Conservation (phyloP, 2,329 filamentous ascomycete species). For the Grosmannia clavigera region DNA sequence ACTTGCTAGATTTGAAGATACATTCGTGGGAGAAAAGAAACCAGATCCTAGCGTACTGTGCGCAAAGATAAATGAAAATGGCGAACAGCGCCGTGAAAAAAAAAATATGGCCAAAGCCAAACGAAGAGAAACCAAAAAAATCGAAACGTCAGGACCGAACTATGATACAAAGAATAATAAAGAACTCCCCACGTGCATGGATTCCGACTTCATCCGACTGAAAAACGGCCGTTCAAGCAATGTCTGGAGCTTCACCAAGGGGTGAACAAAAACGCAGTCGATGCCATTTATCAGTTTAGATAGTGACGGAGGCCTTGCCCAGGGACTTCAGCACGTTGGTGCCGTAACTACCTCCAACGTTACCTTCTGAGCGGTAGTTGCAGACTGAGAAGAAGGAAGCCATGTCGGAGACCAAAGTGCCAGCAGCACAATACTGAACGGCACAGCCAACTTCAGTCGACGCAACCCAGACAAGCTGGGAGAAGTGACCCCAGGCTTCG, state of each 20-base stretch:
- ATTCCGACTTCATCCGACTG: background rate
- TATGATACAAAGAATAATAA: constrained; percentile 3
- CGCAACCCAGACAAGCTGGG: constrained; percentile 59
- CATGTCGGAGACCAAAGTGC: constrained; percentile 33
- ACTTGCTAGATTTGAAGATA: background rate
- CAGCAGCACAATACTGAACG: constrained; percentile 38
- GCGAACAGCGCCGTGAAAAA: background rate
- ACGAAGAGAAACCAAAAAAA: constrained; percentile 2
- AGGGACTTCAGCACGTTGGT: constrained; percentile 34
- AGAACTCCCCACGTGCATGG: background rate
- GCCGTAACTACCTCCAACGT: constrained; percentile 37
- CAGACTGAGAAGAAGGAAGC: constrained; percentile 69
- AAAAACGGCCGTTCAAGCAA: background rate
- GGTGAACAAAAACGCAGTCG: background rate
- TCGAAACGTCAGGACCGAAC: background rate
- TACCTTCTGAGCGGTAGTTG: constrained; percentile 63
- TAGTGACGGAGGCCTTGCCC: constrained; percentile 19
- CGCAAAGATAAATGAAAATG: background rate
- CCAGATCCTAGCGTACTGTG: constrained; percentile 6
- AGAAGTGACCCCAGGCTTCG: constrained; percentile 60
- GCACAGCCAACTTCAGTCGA: constrained; percentile 53
- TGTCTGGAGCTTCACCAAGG: background rate
- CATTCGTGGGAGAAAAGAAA: background rate
- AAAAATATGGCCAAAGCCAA: background rate
- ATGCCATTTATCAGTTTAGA: constrained; percentile 1